Conservation (phyloP, 345 rosid species). For the Boechera retrofracta region DNA sequence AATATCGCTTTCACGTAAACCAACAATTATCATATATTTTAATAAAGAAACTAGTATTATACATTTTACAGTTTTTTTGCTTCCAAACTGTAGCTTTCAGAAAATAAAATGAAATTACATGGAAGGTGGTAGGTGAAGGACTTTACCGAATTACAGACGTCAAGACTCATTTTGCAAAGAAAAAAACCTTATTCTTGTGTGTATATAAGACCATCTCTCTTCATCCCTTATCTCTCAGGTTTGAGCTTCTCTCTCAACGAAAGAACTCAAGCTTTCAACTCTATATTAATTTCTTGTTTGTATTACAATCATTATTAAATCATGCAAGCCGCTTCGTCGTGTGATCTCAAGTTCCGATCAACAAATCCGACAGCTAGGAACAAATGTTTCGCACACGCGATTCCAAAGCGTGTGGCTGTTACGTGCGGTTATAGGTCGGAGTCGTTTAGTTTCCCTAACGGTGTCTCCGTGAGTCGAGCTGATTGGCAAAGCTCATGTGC, state of each 20-base stretch:
- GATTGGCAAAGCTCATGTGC: conserved; percentile 94
- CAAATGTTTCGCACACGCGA: conserved; percentile 15
- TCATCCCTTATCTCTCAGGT: conserved; percentile 33
- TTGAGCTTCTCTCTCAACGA: conserved; percentile 40
- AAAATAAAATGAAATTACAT: conserved; percentile 17
- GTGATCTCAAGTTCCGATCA: conserved; percentile 41
- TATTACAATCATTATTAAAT: conserved; percentile 35
- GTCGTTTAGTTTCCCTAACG: conserved; percentile 53
- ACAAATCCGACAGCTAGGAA: conserved; percentile 4
- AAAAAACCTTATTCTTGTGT: not conserved
- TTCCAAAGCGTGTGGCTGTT: conserved; percentile 34
- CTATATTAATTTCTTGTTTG: conserved; percentile 37
- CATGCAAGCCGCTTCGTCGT: conserved; percentile 32
- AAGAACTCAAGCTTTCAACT: conserved; percentile 38
- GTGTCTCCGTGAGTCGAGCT: conserved; percentile 53
- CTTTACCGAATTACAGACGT: conserved; percentile 32
- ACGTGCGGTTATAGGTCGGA: conserved; percentile 57
- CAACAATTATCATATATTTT: not conserved
- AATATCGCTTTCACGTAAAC: conserved; percentile 10
- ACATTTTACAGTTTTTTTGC: not conserved
- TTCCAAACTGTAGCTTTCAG: not conserved
- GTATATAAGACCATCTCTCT: conserved; percentile 30
- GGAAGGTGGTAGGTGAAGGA: conserved; percentile 41
- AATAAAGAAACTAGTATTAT: too few relatives aligned
- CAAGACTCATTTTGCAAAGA: not conserved